Evolutionary conservation across 2,329 filamentous ascomycete genomes (phyloP).

Genomic region (Ceratocystis papillata): DNA sequence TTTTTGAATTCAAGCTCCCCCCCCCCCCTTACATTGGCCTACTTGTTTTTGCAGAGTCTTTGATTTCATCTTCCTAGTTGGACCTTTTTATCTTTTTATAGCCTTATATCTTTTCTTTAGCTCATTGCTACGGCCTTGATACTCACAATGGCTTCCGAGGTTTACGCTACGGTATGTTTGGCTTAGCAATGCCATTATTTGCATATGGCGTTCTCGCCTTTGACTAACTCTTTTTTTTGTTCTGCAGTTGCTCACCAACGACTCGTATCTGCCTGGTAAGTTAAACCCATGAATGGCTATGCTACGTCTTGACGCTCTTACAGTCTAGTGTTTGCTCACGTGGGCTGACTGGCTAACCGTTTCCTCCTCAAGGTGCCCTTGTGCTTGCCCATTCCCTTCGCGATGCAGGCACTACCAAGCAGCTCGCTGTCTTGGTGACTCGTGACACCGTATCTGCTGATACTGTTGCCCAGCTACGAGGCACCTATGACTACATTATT

Average conservation of each 20-base stretch:
- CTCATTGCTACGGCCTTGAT: constrained; percentile 9
- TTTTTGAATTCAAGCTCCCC: neutral
- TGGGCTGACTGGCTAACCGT: neutral
- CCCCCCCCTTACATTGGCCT: neutral
- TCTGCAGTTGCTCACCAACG: constrained; percentile 59
- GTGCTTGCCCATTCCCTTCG: constrained; percentile 89
- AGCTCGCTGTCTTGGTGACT: constrained; percentile 74
- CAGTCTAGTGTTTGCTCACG: neutral
- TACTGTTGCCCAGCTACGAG: constrained; percentile 71
- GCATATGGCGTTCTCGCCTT: neutral
- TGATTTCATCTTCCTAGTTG: neutral
- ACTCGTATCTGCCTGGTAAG: constrained; percentile 83
- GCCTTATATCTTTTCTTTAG: constrained; percentile 7
- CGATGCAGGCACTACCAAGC: constrained; percentile 78
- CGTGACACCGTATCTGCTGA: constrained; percentile 64
- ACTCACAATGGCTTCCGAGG: constrained; percentile 20
- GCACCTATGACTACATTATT: constrained; percentile 78
- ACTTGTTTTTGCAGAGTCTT: neutral
- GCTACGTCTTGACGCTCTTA: too few relatives aligned
- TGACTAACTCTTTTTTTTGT: neutral
- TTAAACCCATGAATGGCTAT: constrained; percentile 20
- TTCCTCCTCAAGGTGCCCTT: constrained; percentile 57
- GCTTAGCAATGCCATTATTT: constrained; percentile 5
- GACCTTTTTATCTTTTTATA: neutral
- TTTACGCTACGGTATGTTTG: constrained; percentile 19